Base-by-base conservation (phyloP, 2,329 filamentous ascomycete genomes). In the Arthrobotrys entomopaga region DNA sequence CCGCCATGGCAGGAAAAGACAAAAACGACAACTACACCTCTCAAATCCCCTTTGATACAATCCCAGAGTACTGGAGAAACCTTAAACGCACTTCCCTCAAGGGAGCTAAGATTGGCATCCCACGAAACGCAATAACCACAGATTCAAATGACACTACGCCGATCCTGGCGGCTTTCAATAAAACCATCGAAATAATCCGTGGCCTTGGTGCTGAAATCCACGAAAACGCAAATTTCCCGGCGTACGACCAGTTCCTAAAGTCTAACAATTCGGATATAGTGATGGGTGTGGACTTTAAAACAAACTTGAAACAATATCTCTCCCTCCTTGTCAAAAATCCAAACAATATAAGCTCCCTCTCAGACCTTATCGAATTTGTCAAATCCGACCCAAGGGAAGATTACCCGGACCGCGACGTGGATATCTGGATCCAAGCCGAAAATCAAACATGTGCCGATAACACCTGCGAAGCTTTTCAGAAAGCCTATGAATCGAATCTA, bases 1-100 rank as follows among this genome's bases (percentile, higher is more conserved):
- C 92, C 77, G 87, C 85, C 13, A 92, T 92, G 49, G 88, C 88
- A 66, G 90, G 89, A 0, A 77, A 86, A 2, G 90, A 92, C 77
- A 34, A 79, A 0, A 81, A 85, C 0, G 89, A 93, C 79, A 90
- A 90, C 78, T 89, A 90, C 79, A 92, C 89, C 0, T 78, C 83
- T 0, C 85, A 24, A 5, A 75, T 75, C 42, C 70, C 70, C 2
- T 75, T 69, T 34, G 58, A 64, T 22, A 38, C 20, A 15, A 19
- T 69, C 24, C 70, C 70, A 16, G 59, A 75, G 19, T 67, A 67
- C 53, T 69, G 70, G 70, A 22, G 16, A 8, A 20, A 56, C 15
- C 64, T 73, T 15, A 40, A 73, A 19, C 56, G 63, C 2, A 40
- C 42, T 24, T 69, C 70, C 24, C 57, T 75, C 52, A 19, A 63